These are phyloP conservation scores for Ophiobolus disseminans DNA, from an alignment of 2,329 filamentous ascomycete genomes.

Conservation along the genomic window DNA sequence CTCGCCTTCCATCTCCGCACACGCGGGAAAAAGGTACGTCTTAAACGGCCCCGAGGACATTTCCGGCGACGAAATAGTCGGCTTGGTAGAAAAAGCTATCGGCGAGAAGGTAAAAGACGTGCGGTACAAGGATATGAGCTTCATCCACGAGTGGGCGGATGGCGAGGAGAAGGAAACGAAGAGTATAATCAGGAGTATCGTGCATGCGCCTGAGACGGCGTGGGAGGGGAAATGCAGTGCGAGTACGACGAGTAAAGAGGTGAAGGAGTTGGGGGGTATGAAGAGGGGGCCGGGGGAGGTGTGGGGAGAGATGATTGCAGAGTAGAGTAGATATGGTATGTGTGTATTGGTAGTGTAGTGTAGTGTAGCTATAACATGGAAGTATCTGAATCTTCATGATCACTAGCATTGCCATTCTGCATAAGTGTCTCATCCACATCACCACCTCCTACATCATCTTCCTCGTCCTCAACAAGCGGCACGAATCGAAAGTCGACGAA, in stretches of 20 bases:
- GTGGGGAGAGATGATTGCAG: background rate
- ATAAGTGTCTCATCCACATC: conserved; percentile 28
- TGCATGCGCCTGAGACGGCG: conserved; percentile 5
- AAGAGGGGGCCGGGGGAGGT: conserved; percentile 3
- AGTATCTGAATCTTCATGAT: too few relatives aligned
- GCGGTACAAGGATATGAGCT: conserved; percentile 14
- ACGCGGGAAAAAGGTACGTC: conserved; percentile 21
- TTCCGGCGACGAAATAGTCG: conserved; percentile 16
- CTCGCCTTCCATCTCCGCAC: conserved; percentile 9
- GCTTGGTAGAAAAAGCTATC: conserved; percentile 19
- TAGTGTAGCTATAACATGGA: too few relatives aligned
- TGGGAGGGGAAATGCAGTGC: conserved; percentile 18
- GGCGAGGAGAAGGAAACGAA: conserved; percentile 12
- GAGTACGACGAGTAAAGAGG: conserved; percentile 22
- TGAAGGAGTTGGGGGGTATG: conserved; percentile 18
- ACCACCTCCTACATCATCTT: conserved; percentile 37
- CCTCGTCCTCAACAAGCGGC: conserved; percentile 70
- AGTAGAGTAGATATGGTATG: too few relatives aligned
- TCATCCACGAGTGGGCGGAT: conserved; percentile 13
- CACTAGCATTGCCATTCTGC: conserved; percentile 14
- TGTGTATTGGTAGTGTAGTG: too few relatives aligned
- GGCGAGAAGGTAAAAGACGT: conserved; percentile 19
- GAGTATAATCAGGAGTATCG: conserved; percentile 17
- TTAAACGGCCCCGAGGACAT: conserved; percentile 24
- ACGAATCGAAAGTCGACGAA: conserved; percentile 87